Percentiles rank a stretch among this genome's conserved stretches.
Evolutionary conservation across 495 filamentous ascomycete genomes (phyloP).

Genomic region (Tuber magnatum): DNA sequence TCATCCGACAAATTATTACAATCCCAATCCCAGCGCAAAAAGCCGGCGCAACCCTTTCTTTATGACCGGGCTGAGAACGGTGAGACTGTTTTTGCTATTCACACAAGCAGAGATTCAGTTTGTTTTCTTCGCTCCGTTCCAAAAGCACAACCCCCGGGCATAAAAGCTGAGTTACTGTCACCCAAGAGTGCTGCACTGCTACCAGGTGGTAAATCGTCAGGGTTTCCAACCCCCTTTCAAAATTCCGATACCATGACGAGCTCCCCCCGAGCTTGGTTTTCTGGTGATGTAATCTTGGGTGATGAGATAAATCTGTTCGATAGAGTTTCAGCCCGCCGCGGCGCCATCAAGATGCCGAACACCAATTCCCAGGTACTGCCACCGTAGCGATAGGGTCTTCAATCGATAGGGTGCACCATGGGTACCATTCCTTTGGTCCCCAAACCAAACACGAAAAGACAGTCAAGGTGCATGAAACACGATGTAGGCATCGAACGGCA

Average conservation of each 20-base stretch:
- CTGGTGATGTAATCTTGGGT: not conserved
- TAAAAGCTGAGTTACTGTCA: not conserved
- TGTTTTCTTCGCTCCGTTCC: not conserved
- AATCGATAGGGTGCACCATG: not conserved
- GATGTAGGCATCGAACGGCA: not conserved
- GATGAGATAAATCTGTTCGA: not conserved
- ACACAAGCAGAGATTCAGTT: not conserved
- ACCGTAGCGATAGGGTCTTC: not conserved
- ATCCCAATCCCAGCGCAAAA: not conserved
- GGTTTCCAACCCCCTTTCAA: not conserved
- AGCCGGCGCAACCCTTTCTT: not conserved
- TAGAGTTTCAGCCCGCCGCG: not conserved
- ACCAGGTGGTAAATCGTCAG: not conserved
- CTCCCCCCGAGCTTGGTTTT: not conserved
- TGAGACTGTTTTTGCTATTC: not conserved
- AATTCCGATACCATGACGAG: not conserved
- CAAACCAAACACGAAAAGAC: not conserved
- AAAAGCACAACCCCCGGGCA: not conserved
- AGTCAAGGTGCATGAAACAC: not conserved
- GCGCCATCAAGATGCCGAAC: not conserved
- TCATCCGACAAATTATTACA: not conserved
- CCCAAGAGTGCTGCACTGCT: not conserved
- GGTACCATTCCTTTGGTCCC: not conserved
- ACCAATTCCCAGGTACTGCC: not conserved
- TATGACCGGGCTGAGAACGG: not conserved